Evolutionary conservation across 208 protist genomes (phyloP), one percentile per base, ranked within the genome.

Genomic region (Perkinsela sp.): DNA sequence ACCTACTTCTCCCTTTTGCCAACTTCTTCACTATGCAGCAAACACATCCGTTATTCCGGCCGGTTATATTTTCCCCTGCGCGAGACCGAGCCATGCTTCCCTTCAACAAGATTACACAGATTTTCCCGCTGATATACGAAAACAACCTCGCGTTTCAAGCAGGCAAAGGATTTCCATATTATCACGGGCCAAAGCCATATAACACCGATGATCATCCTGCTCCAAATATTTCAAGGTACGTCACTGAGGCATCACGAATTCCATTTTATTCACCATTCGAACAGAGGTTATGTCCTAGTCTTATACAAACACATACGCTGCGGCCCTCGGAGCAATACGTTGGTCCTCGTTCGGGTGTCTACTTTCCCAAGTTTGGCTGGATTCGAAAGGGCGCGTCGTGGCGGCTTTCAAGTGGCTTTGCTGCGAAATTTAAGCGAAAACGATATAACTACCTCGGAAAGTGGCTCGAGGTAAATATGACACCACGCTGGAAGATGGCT

Each of bases 381-480:
- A 87, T 89, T 80, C 88, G 89, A 74, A 88, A 90, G 32, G 86
- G 86, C 31, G 81, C 83, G 15, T 89, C 82, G 72, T 90, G 83
- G 83, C 40, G 40, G 13, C 22, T 57, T 6, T 86, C 84, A 75
- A 90, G 89, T 71, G 71, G 82, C 2, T 78, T 83, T 28, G 76
- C 77, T 65, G 88, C 86, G 76, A 92, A 92, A 70, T 81, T 86
- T 70, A 74, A 79, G 0, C 83, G 86, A 1, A 75, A 75, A 1
- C 81, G 80, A 15, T 88, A 82, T 70, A 81, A 81, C 1, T 79
- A 82, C 66, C 40, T 57, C 22, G 83, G 83, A 2, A 80, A 86
- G 74, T 92, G 86, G 86, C 86, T 90, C 70, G 84, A 92, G 70
- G 80, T 82, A 0, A 89, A 90, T 69, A 90, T 89, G 81, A 90